Conservation (phyloP, 2,329 filamentous ascomycete species). For the Trichoderma simmonsii region DNA sequence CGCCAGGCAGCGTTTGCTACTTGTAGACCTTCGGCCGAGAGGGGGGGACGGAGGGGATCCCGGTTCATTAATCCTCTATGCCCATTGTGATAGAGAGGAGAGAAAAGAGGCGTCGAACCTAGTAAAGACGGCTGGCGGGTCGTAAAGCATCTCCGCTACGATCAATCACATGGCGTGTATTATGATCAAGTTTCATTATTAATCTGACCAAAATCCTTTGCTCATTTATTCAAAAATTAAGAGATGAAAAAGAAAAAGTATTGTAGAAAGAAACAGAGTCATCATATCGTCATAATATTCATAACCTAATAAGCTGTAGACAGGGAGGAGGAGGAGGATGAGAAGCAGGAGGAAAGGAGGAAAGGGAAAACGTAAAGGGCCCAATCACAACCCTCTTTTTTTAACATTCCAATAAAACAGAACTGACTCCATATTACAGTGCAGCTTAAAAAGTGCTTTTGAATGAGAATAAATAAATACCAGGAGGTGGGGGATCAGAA, state of each 20-base stretch:
- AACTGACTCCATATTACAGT: constrained; percentile 10
- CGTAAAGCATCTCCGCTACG: neutral
- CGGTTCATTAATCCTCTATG: neutral
- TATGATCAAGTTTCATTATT: neutral
- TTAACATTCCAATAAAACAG: neutral
- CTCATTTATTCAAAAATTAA: neutral
- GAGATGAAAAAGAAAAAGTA: neutral
- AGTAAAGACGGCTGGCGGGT: neutral
- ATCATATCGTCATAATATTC: constrained; percentile 16
- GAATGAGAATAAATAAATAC: constrained; percentile 21
- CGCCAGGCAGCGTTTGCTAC: neutral
- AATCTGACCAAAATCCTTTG: neutral
- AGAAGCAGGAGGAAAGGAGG: constrained; percentile 33
- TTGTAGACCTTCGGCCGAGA: neutral
- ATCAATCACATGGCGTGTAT: neutral
- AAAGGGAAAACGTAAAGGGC: constrained; percentile 23
- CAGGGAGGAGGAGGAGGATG: constrained; percentile 27
- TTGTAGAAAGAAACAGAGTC: neutral
- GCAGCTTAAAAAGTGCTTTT: constrained; percentile 1
- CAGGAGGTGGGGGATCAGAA: constrained; percentile 19
- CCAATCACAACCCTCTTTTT: neutral
- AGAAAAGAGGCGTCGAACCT: neutral
- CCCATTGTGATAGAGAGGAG: neutral
- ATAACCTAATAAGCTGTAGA: constrained; percentile 29
- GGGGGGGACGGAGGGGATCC: neutral